Evolutionary conservation across 73 alveolate species (phyloP).

Genomic region (Diophrys appendiculata): DNA sequence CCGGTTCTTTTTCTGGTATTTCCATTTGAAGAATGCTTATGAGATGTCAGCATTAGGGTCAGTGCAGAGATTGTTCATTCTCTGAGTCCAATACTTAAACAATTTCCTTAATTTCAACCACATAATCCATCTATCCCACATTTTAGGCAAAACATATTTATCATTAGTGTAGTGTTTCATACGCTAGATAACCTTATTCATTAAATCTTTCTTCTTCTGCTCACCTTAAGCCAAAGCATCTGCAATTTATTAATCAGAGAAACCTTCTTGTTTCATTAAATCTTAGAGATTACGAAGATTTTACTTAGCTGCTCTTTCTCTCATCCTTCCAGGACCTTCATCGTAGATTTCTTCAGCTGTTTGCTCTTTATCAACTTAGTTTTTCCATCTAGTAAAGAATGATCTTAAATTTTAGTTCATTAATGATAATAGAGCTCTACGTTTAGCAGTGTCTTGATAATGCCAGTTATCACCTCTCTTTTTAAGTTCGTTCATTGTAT

Average conservation of each 20-base stretch:
- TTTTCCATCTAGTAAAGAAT: conserved; percentile 20
- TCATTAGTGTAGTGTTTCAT: conserved; percentile 13
- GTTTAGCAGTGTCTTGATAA: not conserved
- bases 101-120: conserved; percentile 29
- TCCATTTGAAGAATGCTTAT: conserved; percentile 37
- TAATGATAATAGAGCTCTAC: not conserved
- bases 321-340: conserved; percentile 39
- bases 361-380: not conserved
- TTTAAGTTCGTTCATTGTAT: not conserved
- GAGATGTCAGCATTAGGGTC: conserved; percentile 3
- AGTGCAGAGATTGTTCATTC: not conserved
- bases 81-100: conserved; percentile 1
- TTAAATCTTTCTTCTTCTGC: not conserved
- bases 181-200: conserved; percentile 20
- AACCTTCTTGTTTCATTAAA: conserved; percentile 14
- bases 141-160: conserved; percentile 21
- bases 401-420: conserved; percentile 16
- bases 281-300: not conserved
- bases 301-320: conserved; percentile 4
- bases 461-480: not conserved
- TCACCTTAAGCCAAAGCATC: not conserved
- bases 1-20: conserved; percentile 3
- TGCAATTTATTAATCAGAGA: not conserved
- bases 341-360: conserved; percentile 15
- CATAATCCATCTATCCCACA: conserved; percentile 29